A percentile compares a stretch with the other conserved stretches of the same genome.
These are phyloP conservation scores for Phytophthora quininea DNA, from an alignment of 352 stramenopile genomes.

Conservation along the genomic window DNA sequence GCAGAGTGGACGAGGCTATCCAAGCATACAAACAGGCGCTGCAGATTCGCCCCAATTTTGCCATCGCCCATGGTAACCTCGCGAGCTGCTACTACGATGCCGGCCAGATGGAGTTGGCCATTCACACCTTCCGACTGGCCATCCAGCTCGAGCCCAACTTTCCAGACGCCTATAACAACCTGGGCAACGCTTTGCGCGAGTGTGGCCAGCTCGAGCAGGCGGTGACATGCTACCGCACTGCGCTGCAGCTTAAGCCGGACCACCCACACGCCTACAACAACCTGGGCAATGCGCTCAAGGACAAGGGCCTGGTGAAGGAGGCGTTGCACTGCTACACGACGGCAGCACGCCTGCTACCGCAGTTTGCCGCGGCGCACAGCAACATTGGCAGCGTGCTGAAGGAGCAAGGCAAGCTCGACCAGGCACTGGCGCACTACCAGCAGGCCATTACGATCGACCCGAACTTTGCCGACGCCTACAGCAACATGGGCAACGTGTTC, in stretches of 20 bases:
- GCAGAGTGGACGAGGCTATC: constrained; percentile 75
- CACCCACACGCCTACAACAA: constrained; percentile 96
- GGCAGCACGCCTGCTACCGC: constrained; percentile 88
- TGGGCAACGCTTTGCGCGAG: constrained; percentile 92
- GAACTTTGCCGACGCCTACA: constrained; percentile 92
- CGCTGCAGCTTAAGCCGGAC: constrained; percentile 90
- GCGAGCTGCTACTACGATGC: constrained; percentile 91
- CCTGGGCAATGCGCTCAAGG: constrained; percentile 91
- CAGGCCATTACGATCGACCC: constrained; percentile 94
- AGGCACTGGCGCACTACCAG: constrained; percentile 94
- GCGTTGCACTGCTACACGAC: constrained; percentile 95
- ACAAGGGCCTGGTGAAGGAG: constrained; percentile 93
- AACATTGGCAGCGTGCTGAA: constrained; percentile 96
- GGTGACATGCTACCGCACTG: constrained; percentile 89
- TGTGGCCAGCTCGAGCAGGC: constrained; percentile 80
- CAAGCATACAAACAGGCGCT: constrained; percentile 88
- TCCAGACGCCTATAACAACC: constrained; percentile 94
- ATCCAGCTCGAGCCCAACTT: constrained; percentile 94
- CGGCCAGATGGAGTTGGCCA: constrained; percentile 82
- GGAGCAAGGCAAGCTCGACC: constrained; percentile 93
- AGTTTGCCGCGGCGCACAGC: constrained; percentile 92
- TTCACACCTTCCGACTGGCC: constrained; percentile 89
- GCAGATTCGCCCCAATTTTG: constrained; percentile 88
- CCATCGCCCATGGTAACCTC: constrained; percentile 92
- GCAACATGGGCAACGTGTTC: constrained; percentile 95